Evolutionary conservation across 83 land plant genomes (phyloP), one percentile per base, ranked within the genome.

Genomic region (Thuja plicata): DNA sequence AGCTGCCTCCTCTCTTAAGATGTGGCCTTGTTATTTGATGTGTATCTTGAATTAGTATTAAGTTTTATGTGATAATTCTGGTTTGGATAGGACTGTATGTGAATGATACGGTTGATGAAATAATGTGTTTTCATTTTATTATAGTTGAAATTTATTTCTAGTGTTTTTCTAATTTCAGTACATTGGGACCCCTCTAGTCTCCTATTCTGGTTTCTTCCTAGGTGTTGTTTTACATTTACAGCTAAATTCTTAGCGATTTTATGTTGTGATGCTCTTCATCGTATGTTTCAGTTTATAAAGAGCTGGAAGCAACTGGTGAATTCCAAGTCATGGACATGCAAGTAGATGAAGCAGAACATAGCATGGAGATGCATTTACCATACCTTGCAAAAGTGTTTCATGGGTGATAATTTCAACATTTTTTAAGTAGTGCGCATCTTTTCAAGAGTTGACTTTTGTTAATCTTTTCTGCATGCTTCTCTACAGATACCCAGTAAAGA

Each of bases 331-430:
- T 98, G 99, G 94, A 95, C 87, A 73, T 96, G 74, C 88, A 89
- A 48, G 97, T 96, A 50, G 99, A 98, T 91, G 99, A 98, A 60
- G 99, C 99, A 86, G 99, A 98, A 88, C 99, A 98, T 91, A 98
- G 99, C 93, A 97, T 98, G 99, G 99, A 98, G 91, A 98, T 98
- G 99, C 99, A 98, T 89, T 92, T 98, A 90, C 99, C 99, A 27
- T 98, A 98, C 90, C 94, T 98, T 88, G 99, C 96, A 38, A 96
- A 95, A 91, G 92, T 98, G 55, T 98, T 98, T 89, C 86, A 85
- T 19, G 86, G 86, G 86, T 85, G 55, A 19, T 54, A n/a, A 62
- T 62, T 62, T 24, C n/a, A 21, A 27, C 8, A 57, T 62, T 21
- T 62, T 24, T 62, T 21, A 62, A 21, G 70, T 62, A 62, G n/a